phyloP scores from a whole-genome alignment of 2,329 filamentous ascomycete genomes.

The Phialophora expanda region DNA sequence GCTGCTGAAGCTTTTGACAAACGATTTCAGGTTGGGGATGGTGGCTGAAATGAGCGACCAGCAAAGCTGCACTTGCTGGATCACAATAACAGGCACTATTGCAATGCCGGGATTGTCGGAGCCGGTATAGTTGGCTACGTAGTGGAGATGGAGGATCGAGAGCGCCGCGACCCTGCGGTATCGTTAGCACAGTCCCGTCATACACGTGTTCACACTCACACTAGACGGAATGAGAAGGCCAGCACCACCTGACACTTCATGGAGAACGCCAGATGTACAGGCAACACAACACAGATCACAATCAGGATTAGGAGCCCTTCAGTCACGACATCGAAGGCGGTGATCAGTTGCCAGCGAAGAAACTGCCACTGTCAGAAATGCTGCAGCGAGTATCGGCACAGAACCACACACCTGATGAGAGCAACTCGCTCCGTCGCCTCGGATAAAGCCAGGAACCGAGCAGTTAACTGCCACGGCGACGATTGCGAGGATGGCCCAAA shows the following conservation, averaged over 20 bases:
- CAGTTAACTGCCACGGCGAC: conserved; percentile 37
- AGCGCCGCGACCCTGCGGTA: conserved; percentile 43
- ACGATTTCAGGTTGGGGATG: conserved; percentile 50
- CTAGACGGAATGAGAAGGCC: conserved; percentile 48
- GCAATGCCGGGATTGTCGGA: conserved; percentile 43
- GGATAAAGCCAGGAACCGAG: conserved; percentile 20
- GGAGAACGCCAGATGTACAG: conserved; percentile 36
- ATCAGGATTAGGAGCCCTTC: conserved; percentile 34
- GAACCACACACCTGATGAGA: conserved; percentile 27
- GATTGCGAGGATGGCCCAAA: conserved; percentile 39
- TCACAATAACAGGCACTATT: conserved; percentile 44
- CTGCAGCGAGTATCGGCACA: background rate
- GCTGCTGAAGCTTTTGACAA: conserved; percentile 50
- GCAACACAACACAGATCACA: conserved; percentile 40
- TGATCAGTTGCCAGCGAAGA: conserved; percentile 47
- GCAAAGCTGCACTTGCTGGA: conserved; percentile 48
- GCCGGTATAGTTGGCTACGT: conserved; percentile 41
- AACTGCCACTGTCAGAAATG: conserved; percentile 20
- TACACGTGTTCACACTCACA: conserved; percentile 38
- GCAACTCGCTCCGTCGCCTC: conserved; percentile 25
- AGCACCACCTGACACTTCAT: conserved; percentile 42
- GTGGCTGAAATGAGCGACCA: conserved; percentile 51
- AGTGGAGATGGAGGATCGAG: conserved; percentile 45
- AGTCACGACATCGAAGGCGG: conserved; percentile 48
- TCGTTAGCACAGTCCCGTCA: conserved; percentile 1